Base-by-base conservation (phyloP, 352 stramenopile species). In the Aphanomyces stellatus region DNA sequence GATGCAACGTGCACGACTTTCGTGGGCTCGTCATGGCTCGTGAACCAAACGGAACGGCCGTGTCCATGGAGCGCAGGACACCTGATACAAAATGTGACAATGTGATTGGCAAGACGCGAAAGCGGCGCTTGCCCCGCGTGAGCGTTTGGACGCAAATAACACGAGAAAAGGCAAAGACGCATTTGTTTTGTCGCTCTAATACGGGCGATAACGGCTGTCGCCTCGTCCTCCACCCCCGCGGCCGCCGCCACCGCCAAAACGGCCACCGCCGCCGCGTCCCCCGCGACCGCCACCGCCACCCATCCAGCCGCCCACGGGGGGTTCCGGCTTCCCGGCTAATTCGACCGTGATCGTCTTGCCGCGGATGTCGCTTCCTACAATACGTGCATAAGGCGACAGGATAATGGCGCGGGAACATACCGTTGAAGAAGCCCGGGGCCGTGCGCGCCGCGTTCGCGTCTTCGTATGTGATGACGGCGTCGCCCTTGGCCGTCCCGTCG, bases 331-430 rank as follows among this genome's bases (percentile, higher is more conserved):
- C 43, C 85, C 85, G 10, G 85, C 85, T 0, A 93, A 69, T 74
- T 93, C 85, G 48, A 93, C 85, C 62, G 91, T 93, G 71, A 93
- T 91, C 57, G 78, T 87, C 64, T 91, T 90, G 22, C 79, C 85
- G 46, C 85, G 85, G 25, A 93, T 79, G 0, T 93, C 82, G 31
- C 77, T 65, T 0, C 85, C 81, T 93, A 63, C 11, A 37, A 11
- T 4, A 51, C 25, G 15, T 56, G 1, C 25, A 31, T 25, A 34
- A 42, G 24, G 22, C 13, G 17, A 43, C 43, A 8, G 2, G 46
- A 66, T 40, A 7, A 33, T 40, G 51, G n/a, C 43, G 34, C 28
- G 22, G 51, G 3, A 64, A 65, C 67, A 22, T 72, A 88, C 82
- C 83, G 34, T 95, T 82, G 28, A 95, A 95, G 65, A 95, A 95